Conservation (phyloP, 106 monocot genomes). For the Vanilla planifolia region DNA sequence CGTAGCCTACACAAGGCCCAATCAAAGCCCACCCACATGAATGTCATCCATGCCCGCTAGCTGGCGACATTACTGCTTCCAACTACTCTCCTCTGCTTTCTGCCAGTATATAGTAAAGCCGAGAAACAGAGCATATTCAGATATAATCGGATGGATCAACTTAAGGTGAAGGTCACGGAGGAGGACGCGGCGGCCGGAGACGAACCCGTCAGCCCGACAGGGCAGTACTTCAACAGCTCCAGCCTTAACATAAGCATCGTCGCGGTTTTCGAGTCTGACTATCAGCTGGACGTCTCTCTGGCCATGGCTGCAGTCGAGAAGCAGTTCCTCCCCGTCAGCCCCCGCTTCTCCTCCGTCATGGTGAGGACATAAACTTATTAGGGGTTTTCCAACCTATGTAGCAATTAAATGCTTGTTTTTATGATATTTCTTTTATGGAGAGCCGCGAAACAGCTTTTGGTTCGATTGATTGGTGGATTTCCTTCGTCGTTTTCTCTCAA, state of each 20-base stretch:
- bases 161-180: conserved; percentile 13
- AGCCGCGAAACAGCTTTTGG: too few relatives aligned
- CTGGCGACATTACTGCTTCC: too few relatives aligned
- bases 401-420: not conserved
- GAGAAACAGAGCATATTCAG: too few relatives aligned
- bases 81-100: too few relatives aligned
- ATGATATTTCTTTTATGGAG: not conserved
- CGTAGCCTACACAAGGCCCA: too few relatives aligned
- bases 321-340: conserved; percentile 43
- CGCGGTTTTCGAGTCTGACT: conserved; percentile 40
- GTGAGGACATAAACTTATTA: not conserved
- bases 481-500: too few relatives aligned
- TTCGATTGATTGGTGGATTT: too few relatives aligned
- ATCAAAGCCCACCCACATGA: too few relatives aligned
- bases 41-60: too few relatives aligned
- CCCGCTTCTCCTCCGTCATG: conserved; percentile 71
- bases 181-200: conserved; percentile 11
- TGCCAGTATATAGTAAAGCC: too few relatives aligned
- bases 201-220: conserved; percentile 70
- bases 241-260: conserved; percentile 40
- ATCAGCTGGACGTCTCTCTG: conserved; percentile 53
- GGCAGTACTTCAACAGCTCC: conserved; percentile 74
- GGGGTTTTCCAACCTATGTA: not conserved
- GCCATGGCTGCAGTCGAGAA: conserved; percentile 30
- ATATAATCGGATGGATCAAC: conserved; percentile 2